Percentiles rank a stretch among this genome's conserved stretches.
These are phyloP conservation scores for Fusarium metavorans DNA, from an alignment of 2,329 filamentous ascomycete genomes.

Conservation along the genomic window DNA sequence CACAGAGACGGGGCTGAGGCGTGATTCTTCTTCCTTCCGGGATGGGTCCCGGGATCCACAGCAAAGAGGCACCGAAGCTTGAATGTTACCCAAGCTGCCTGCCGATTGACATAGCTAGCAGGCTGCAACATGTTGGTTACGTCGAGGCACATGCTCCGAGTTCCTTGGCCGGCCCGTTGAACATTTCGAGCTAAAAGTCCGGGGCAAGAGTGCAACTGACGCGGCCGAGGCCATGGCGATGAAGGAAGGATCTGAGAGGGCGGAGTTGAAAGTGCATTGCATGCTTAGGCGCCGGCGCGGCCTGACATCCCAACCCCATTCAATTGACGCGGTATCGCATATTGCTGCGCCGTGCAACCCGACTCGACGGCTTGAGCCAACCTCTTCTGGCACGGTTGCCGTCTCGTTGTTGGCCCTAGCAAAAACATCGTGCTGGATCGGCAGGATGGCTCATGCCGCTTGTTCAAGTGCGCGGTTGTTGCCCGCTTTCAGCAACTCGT, in stretches of 20 bases:
- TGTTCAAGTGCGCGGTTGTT: conserved; percentile 32
- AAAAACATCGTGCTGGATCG: conserved; percentile 27
- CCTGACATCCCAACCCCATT: conserved; percentile 16
- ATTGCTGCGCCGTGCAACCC: conserved; percentile 17
- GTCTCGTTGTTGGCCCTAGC: conserved; percentile 26
- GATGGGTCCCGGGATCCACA: conserved; percentile 24
- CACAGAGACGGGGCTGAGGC: conserved; percentile 18
- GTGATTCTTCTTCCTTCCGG: conserved; percentile 16
- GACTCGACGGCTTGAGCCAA: conserved; percentile 19
- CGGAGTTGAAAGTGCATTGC: conserved; percentile 20
- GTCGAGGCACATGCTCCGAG: background rate
- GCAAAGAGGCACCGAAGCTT: conserved; percentile 5
- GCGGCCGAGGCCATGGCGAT: background rate
- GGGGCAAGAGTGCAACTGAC: background rate
- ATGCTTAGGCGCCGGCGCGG: conserved; percentile 44
- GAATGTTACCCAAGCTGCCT: conserved; percentile 11
- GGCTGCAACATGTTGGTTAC: background rate
- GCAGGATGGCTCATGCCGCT: conserved; percentile 18
- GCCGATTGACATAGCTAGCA: conserved; percentile 2
- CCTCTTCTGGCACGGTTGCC: conserved; percentile 28
- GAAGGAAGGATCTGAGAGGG: conserved; percentile 6
- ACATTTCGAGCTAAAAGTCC: background rate
- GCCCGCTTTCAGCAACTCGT: conserved; percentile 25
- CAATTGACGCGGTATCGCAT: conserved; percentile 36
- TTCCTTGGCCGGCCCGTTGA: conserved; percentile 2